phyloP scores from a whole-genome alignment of 1,284 basidiomycete species.

The Malassezia obtusa region DNA sequence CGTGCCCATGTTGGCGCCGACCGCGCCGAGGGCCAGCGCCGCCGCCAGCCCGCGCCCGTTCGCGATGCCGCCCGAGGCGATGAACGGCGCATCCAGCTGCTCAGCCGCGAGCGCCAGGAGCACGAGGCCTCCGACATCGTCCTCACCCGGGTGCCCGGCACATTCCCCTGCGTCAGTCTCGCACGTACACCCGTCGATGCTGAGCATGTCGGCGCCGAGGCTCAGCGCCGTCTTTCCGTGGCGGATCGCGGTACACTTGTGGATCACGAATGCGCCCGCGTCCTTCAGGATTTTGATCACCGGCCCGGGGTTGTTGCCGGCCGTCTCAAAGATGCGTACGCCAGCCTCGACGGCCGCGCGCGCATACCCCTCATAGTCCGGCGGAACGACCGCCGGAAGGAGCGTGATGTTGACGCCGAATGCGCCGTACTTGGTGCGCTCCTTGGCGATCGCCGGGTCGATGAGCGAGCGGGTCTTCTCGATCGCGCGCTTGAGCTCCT shows the following conservation, averaged over 20 bases:
- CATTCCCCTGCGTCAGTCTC: constrained; percentile 52
- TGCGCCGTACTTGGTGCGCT: constrained; percentile 32
- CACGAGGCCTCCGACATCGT: constrained; percentile 83
- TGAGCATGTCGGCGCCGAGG: constrained; percentile 68
- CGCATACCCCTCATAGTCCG: constrained; percentile 76
- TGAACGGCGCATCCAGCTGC: constrained; percentile 72
- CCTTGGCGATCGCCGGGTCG: constrained; percentile 21
- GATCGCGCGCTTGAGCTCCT: constrained; percentile 73
- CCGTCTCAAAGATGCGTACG: constrained; percentile 82
- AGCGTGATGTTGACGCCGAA: constrained; percentile 81
- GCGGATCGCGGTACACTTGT: constrained; percentile 71
- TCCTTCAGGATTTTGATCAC: constrained; percentile 73
- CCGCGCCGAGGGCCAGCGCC: constrained; percentile 70
- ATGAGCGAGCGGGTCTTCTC: constrained; percentile 57
- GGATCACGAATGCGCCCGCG: constrained; percentile 65
- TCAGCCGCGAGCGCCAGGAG: constrained; percentile 78
- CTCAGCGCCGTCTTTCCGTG: constrained; percentile 60
- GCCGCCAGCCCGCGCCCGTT: constrained; percentile 65
- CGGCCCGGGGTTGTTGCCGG: constrained; percentile 74
- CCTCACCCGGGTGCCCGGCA: constrained; percentile 87
- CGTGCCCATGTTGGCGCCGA: constrained; percentile 77
- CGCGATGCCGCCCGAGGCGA: constrained; percentile 67
- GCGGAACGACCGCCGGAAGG: constrained; percentile 77
- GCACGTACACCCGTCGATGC: constrained; percentile 35
- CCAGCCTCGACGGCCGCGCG: constrained; percentile 76